These are phyloP conservation scores for Thelonectria olida DNA, from an alignment of 2,329 filamentous ascomycete species.

Conservation along the genomic window DNA sequence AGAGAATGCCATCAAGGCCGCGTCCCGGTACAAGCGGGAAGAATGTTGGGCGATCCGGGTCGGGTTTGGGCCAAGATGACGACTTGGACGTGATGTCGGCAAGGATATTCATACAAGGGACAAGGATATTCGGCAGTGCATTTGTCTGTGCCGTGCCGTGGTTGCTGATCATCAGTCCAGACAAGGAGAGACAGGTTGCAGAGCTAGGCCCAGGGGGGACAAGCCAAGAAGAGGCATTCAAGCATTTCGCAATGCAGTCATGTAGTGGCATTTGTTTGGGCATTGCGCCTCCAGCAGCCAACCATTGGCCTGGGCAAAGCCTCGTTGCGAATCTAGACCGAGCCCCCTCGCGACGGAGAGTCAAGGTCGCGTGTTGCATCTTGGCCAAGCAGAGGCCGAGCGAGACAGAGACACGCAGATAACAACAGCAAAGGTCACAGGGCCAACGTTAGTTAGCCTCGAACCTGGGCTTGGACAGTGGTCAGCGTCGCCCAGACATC, in stretches of 20 bases:
- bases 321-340: too few relatives aligned
- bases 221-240: too few relatives aligned
- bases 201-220: too few relatives aligned
- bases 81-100: conserved; percentile 4
- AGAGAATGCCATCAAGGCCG: neutral
- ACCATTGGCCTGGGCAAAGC: too few relatives aligned
- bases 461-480: neutral
- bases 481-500: conserved; percentile 7
- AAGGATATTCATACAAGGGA: neutral
- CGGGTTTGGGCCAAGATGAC: conserved; percentile 9
- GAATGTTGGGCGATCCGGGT: neutral
- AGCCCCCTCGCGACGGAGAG: too few relatives aligned
- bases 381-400: too few relatives aligned
- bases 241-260: too few relatives aligned
- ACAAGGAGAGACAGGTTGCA: neutral
- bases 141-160: neutral
- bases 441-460: neutral
- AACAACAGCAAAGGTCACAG: neutral
- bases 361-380: too few relatives aligned
- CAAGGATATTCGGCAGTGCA: conserved; percentile 6
- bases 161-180: conserved; percentile 11
- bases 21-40: neutral
- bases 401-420: too few relatives aligned
- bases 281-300: too few relatives aligned
- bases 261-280: too few relatives aligned